A percentile compares a stretch with the other conserved stretches of the same genome.
phyloP scores from a whole-genome alignment of 2,329 filamentous ascomycete species.

The Podosphaera leucotricha region DNA sequence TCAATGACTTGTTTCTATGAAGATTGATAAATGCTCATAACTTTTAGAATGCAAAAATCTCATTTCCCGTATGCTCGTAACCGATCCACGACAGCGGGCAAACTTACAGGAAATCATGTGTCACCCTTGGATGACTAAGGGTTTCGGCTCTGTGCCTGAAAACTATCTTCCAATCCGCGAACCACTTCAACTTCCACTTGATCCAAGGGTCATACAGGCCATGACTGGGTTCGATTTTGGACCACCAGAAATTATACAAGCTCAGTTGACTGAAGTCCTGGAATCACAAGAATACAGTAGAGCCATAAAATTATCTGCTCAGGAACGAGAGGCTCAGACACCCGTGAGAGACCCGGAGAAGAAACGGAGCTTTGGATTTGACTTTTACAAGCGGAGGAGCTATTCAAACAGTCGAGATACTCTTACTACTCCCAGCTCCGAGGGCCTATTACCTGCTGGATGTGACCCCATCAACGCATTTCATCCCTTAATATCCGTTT shows the following conservation, averaged over 20 bases:
- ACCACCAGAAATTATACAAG: slow-evolving; percentile 55
- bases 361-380: slow-evolving; percentile 67
- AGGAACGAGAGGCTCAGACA: slow-evolving; percentile 36
- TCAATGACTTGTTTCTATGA: neutral
- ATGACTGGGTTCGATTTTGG: slow-evolving; percentile 99
- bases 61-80: slow-evolving; percentile 86
- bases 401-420: slow-evolving; percentile 78
- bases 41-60: slow-evolving; percentile 68
- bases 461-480: slow-evolving; percentile 82
- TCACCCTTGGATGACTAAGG: slow-evolving; percentile 91
- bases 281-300: slow-evolving; percentile 87
- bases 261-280: slow-evolving; percentile 63
- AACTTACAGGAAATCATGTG: slow-evolving; percentile 79
- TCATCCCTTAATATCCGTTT: slow-evolving; percentile 76
- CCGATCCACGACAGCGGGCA: slow-evolving; percentile 69
- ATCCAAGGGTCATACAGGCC: slow-evolving; percentile 59
- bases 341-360: slow-evolving; percentile 43
- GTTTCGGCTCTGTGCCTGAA: slow-evolving; percentile 65
- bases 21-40: slow-evolving; percentile 5
- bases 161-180: slow-evolving; percentile 71
- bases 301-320: slow-evolving; percentile 47
- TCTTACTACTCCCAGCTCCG: slow-evolving; percentile 57
- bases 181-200: slow-evolving; percentile 63
- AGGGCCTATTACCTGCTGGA: slow-evolving; percentile 52
- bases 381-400: slow-evolving; percentile 89